phyloP scores from a whole-genome alignment of 768 basidiomycete species.

The Trametopsis cervina region DNA sequence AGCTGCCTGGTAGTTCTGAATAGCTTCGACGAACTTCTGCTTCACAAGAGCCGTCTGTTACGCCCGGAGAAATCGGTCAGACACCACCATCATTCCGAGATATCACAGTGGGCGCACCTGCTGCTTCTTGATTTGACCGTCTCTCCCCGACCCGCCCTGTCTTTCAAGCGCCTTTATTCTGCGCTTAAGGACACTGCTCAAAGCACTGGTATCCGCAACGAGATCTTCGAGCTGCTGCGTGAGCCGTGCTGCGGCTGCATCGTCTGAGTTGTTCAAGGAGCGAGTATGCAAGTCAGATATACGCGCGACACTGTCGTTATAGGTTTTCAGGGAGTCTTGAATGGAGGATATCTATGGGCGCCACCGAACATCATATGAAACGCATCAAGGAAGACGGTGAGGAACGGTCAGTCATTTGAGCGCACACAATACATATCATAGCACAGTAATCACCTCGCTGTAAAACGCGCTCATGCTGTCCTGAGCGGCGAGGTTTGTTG shows the following conservation, averaged over 20 bases:
- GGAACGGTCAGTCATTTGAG: constrained; percentile 1
- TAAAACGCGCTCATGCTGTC: constrained; percentile 70
- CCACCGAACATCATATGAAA: background rate
- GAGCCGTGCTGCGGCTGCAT: constrained; percentile 34
- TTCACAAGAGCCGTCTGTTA: constrained; percentile 53
- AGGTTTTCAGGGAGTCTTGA: constrained; percentile 37
- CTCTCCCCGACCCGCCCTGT: constrained; percentile 31
- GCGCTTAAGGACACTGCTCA: constrained; percentile 50
- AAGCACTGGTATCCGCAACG: constrained; percentile 49
- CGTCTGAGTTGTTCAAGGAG: constrained; percentile 43
- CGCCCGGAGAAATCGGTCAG: background rate
- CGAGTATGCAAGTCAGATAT: constrained; percentile 45
- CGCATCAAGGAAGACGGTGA: background rate
- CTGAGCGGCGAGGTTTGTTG: constrained; percentile 36
- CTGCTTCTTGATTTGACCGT: constrained; percentile 41
- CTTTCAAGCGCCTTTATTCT: constrained; percentile 52
- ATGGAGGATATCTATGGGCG: constrained; percentile 37
- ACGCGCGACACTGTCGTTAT: constrained; percentile 38
- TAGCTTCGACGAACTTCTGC: constrained; percentile 64
- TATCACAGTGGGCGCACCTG: constrained; percentile 24
- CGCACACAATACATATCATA: too few species aligned
- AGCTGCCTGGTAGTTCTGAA: constrained; percentile 72
- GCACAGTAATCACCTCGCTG: constrained; percentile 55
- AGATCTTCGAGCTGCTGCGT: constrained; percentile 48
- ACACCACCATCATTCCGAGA: background rate